Conservation (phyloP, 2,329 filamentous ascomycete species). For the Calonectria henricotiae region DNA sequence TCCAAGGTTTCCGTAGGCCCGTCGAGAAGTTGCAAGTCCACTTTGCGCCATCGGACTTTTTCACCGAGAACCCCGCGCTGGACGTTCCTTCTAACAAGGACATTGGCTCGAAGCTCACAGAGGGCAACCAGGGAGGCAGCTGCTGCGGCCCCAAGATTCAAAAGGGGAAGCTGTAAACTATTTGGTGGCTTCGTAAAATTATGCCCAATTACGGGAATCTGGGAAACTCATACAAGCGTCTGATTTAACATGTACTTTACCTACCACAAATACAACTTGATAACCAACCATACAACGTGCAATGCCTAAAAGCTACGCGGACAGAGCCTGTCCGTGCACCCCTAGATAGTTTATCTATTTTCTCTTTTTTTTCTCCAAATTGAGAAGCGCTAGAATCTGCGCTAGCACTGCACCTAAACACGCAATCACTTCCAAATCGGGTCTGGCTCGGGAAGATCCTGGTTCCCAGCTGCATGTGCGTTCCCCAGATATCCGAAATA, state of each 20-base stretch:
- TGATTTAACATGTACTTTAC: conserved; percentile 28
- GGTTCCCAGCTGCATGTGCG: background rate
- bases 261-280: background rate
- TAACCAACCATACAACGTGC: background rate
- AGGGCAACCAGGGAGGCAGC: conserved; percentile 30
- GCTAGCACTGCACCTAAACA: background rate
- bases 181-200: conserved; percentile 2
- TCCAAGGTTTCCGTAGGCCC: conserved; percentile 25
- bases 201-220: background rate
- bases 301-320: background rate
- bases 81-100: conserved; percentile 60
- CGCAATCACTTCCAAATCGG: conserved; percentile 6
- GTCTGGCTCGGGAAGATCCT: conserved; percentile 7
- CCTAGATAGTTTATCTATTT: conserved; percentile 17
- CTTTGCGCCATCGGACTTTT: conserved; percentile 67
- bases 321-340: background rate
- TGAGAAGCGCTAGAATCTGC: conserved; percentile 25
- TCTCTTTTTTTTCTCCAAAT: conserved; percentile 36
- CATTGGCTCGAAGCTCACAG: conserved; percentile 33
- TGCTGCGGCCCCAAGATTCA: conserved; percentile 32
- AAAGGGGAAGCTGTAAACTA: conserved; percentile 34
- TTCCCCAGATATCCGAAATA: conserved; percentile 20
- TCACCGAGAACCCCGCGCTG: conserved; percentile 64
- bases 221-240: conserved; percentile 1
- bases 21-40: conserved; percentile 67